Evolutionary conservation across 1,284 basidiomycete genomes (phyloP).

Genomic region (Pholiota adiposa): DNA sequence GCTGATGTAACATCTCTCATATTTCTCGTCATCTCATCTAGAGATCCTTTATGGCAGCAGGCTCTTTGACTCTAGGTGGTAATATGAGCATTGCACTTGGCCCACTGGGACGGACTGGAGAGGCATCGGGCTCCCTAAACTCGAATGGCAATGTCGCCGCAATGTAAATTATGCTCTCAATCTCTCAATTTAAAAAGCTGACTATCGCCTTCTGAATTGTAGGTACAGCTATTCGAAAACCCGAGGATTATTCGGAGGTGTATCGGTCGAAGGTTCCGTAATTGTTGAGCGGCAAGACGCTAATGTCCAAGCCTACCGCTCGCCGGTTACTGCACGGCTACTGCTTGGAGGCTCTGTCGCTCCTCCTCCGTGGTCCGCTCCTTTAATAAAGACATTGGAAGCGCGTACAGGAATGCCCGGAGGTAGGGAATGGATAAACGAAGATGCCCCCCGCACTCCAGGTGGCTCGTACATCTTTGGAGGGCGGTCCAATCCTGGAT

Average conservation of each 20-base stretch:
- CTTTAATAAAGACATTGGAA: conserved; percentile 77
- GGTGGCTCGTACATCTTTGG: conserved; percentile 61
- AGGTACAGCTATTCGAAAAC: conserved; percentile 95
- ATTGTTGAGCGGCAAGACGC: conserved; percentile 95
- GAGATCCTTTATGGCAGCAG: conserved; percentile 93
- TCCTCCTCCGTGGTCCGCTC: conserved; percentile 77
- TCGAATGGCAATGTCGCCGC: conserved; percentile 89
- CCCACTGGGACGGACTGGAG: conserved; percentile 93
- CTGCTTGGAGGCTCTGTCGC: conserved; percentile 80
- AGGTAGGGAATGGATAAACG: conserved; percentile 69
- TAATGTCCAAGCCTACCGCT: conserved; percentile 80
- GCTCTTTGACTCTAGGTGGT: conserved; percentile 91
- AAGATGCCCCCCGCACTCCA: conserved; percentile 39
- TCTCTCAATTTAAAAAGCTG: conserved; percentile 3
- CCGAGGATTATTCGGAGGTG: conserved; percentile 86
- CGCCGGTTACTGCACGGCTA: conserved; percentile 75
- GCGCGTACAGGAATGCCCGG: conserved; percentile 74
- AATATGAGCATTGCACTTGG: conserved; percentile 93
- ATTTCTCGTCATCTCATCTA: conserved; percentile 43
- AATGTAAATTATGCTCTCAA: conserved; percentile 59
- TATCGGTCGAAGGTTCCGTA: conserved; percentile 91
- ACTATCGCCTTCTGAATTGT: conserved; percentile 7
- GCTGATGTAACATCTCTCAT: conserved; percentile 11
- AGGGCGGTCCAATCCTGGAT: conserved; percentile 46
- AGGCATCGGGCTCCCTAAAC: conserved; percentile 88